Conservation (phyloP, 768 basidiomycete species). For the Trametes elegans region DNA sequence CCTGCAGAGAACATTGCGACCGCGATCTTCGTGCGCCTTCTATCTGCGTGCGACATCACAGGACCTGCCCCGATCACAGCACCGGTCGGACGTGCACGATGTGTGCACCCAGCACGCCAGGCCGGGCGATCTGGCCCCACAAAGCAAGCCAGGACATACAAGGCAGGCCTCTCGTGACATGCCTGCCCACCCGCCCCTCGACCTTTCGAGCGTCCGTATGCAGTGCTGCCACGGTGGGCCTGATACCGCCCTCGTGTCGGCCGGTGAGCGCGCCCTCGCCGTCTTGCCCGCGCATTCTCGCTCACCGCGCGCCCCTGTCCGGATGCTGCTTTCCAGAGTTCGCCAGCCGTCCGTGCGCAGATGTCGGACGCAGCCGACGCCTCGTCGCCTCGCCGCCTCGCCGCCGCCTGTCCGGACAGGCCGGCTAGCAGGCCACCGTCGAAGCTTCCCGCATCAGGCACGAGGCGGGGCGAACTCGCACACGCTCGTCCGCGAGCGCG, state of each 20-base stretch:
- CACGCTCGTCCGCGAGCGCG: background rate
- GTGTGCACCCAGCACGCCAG: background rate
- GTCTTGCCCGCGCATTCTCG: background rate
- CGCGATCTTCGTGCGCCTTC: background rate
- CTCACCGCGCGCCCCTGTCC: background rate
- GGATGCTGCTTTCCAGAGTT: background rate
- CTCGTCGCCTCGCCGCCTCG: conserved; percentile 1
- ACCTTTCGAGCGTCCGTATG: too few relatives aligned
- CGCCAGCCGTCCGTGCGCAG: background rate
- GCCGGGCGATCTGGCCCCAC: conserved; percentile 13
- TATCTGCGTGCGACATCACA: background rate
- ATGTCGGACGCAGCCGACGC: background rate
- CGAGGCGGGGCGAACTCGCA: conserved; percentile 11
- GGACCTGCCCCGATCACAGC: conserved; percentile 8
- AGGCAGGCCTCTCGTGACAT: conserved; percentile 8
- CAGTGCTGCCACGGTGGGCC: too few relatives aligned
- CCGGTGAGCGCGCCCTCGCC: too few relatives aligned
- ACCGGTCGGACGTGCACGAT: background rate
- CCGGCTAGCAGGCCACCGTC: conserved; percentile 7
- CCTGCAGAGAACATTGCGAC: too few relatives aligned
- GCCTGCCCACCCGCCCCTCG: background rate
- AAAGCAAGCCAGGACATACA: conserved; percentile 22
- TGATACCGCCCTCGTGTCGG: too few relatives aligned
- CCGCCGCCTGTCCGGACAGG: conserved; percentile 3
- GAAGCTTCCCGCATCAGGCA: conserved; percentile 15